Evolutionary conservation across 345 rosid species (phyloP), one percentile per base, ranked within the genome.

Genomic region (Erodium maritimum): DNA sequence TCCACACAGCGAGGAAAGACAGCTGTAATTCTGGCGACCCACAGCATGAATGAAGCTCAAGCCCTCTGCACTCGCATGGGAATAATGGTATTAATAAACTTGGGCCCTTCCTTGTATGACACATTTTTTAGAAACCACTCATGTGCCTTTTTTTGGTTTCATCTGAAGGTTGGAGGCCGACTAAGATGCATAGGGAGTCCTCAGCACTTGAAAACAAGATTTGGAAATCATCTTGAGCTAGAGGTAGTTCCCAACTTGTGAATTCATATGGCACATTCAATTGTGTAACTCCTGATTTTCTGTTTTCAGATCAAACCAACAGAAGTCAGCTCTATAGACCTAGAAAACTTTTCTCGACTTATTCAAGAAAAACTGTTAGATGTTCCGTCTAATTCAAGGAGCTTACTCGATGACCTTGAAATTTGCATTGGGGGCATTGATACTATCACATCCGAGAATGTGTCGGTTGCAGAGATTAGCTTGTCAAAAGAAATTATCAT

Each of bases 31-130:
- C 86, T 91, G 23, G 88, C 98, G 19, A 91, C 98, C 60, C 98
- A 91, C 63, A 88, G 98, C 81, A 91, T 88, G 98, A 85, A 91
- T 74, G 98, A 91, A 79, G 96, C 98, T 71, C 98, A 91, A 76
- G 96, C 96, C 48, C 77, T 88, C 21, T 91, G 98, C 75, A 84
- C 96, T n/a, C 77, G 95, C 18, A 91, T 91, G 6, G 98, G 98
- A 70, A 91, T 91, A 73, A 91, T 91, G 98, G 98, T 91, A 86
- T 56, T 19, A 57, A 3, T 61, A 21, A 25, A 63, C 50, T 52
- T 66, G 20, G 23, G 55, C 55, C 55, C 22, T 21, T 4, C 64
- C 55, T 66, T 63, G 25, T 16, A 67, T 52, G n/a, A 50, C 14
- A n/a, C 62, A 67, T 63, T 33, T 50, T 14, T 59, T 54, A 56